Evolutionary conservation across 208 protist species (phyloP).

Genomic region (Leishmania lainsoni): DNA sequence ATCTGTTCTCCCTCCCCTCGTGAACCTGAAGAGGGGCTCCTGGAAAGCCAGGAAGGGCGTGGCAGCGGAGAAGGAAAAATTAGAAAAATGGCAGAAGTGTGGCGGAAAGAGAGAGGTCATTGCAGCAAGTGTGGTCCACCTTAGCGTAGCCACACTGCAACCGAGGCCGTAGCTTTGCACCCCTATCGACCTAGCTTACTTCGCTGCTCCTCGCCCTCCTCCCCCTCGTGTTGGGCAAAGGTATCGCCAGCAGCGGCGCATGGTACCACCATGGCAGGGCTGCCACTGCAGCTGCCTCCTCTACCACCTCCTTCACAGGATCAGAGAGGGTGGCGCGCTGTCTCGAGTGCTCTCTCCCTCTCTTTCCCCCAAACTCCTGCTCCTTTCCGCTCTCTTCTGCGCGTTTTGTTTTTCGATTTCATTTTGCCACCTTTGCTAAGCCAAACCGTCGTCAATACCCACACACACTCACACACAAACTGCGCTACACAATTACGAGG

Average conservation of each 20-base stretch:
- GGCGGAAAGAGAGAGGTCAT: not conserved
- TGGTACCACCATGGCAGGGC: not conserved
- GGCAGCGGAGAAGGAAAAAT: not conserved
- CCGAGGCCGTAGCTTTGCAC: not conserved
- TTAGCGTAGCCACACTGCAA: not conserved
- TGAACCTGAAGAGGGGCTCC: not conserved
- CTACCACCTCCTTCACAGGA: not conserved
- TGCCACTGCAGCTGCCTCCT: not conserved
- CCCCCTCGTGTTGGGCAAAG: not conserved
- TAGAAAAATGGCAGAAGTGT: not conserved
- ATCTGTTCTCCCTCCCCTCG: not conserved
- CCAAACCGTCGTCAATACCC: not conserved
- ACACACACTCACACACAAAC: not conserved
- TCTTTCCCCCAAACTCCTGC: not conserved
- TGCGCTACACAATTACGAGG: not conserved
- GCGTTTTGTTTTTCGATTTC: not conserved
- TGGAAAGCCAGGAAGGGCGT: not conserved
- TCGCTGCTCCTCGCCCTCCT: not conserved
- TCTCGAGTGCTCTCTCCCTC: not conserved
- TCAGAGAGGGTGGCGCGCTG: not conserved
- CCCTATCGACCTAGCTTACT: not conserved
- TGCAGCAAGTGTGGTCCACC: not conserved
- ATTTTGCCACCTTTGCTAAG: not conserved
- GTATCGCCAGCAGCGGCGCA: not conserved
- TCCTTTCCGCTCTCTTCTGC: slow-evolving; percentile 1